A percentile compares a stretch with the other conserved stretches of the same genome.
Conservation (phyloP, 805 yeast genomes). For the Saturnispora dispora region DNA sequence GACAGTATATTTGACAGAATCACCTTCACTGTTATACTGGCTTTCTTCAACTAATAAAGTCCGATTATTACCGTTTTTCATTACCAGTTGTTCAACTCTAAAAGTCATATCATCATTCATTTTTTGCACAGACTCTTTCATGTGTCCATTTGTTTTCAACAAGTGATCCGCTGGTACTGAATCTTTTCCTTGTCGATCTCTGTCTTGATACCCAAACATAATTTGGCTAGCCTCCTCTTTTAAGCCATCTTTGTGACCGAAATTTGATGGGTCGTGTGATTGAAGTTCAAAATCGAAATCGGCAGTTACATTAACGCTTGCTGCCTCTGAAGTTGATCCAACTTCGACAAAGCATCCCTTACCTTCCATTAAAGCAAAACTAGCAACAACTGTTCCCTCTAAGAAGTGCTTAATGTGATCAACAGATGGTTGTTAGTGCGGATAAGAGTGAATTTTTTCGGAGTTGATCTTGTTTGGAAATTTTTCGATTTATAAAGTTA, state of each 20-base stretch:
- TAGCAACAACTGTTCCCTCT: background rate
- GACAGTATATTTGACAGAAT: background rate
- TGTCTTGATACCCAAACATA: background rate
- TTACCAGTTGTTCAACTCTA: background rate
- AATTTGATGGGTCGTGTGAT: background rate
- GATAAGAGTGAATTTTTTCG: constrained; percentile 6
- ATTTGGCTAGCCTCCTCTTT: background rate
- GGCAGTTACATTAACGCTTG: background rate
- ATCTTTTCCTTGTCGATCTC: background rate
- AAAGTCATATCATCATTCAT: background rate
- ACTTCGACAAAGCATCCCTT: background rate
- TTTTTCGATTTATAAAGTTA: background rate
- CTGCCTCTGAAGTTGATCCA: background rate
- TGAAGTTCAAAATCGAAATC: background rate
- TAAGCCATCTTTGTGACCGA: background rate
- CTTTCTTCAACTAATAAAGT: background rate
- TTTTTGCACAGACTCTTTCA: background rate
- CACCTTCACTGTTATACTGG: background rate
- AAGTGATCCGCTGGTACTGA: background rate
- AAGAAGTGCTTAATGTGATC: background rate
- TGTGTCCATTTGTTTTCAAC: background rate
- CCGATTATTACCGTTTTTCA: background rate
- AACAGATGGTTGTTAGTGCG: background rate
- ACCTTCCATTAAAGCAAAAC: background rate
- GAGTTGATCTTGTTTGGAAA: background rate